Evolutionary conservation across 108 stramenopile species (phyloP), one percentile per base, ranked within the genome.

Genomic region (Parmales sp.): DNA sequence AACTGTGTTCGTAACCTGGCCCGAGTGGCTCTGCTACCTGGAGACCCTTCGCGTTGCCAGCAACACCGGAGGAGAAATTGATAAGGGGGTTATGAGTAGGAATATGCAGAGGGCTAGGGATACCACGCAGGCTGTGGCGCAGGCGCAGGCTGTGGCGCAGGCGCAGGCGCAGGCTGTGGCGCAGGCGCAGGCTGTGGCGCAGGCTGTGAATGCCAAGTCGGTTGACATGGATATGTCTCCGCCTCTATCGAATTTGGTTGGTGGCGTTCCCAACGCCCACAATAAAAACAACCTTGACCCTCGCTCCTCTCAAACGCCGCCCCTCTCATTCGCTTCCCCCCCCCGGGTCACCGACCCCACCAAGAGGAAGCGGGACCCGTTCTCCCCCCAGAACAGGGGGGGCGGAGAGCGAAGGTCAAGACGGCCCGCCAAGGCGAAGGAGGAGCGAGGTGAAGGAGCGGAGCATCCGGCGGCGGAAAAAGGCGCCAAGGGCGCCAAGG

Each of bases 1-100:
- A 16, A 60, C n/a, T n/a, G n/a, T n/a, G n/a, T n/a, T n/a, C 6
- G 54, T 60, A 0, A 60, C 54, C 13, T 60, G 54, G 54, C 31
- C 29, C 7, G 54, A 60, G 28, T 60, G 54, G 54, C 54, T 60
- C 16, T 18, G 29, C 3, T 60, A 60, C 28, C 16, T 60, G 20
- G 54, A 60, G 36, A 60, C 54, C n/a, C 54, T 60, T 3, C 29
- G 54, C 31, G 54, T 60, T 16, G 36, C 29, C 31, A 34, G 54
- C 26, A 60, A 60, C 31, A 60, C 29, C 26, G 54, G 54, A 3
- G 54, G 54, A 5, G 54, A 34, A 3, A 34, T 60, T 34, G 54
- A 60, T 16, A 34, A 13, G 26, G 54, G 54, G 11, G 54, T 60
- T 20, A 34, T 60, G 54, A 60, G 13, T 28, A 11, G 54, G 20